Conservation (phyloP, 2,329 filamentous ascomycete genomes). For the Trichocomaceae sp. region DNA sequence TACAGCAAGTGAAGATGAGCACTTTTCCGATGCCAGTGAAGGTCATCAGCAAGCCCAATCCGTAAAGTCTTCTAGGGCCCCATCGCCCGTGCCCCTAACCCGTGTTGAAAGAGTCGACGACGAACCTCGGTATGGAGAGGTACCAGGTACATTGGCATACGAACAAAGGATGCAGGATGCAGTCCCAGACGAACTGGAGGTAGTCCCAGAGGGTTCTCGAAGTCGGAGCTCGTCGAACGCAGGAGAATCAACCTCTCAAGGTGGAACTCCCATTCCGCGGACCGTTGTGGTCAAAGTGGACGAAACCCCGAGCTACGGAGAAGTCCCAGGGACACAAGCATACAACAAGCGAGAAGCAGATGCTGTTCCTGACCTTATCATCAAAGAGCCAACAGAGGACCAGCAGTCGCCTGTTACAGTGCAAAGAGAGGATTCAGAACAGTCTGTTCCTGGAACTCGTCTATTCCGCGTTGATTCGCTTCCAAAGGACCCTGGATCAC, state of each 20-base stretch:
- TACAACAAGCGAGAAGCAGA: conserved; percentile 52
- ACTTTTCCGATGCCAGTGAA: conserved; percentile 61
- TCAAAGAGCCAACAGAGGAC: conserved; percentile 39
- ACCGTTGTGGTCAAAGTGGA: conserved; percentile 59
- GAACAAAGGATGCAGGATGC: conserved; percentile 53
- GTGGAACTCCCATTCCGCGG: conserved; percentile 49
- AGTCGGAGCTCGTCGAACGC: conserved; percentile 39
- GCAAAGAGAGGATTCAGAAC: conserved; percentile 18
- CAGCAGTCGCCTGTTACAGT: conserved; percentile 20
- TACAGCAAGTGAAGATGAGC: conserved; percentile 52
- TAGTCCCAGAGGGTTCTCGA: conserved; percentile 43
- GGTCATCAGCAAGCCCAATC: conserved; percentile 37
- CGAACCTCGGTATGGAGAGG: conserved; percentile 52
- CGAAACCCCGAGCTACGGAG: conserved; percentile 52
- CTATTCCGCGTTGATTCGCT: conserved; percentile 39
- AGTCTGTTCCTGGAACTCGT: conserved; percentile 38
- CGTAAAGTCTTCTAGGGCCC: conserved; percentile 34
- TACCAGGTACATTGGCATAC: conserved; percentile 56
- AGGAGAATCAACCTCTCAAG: conserved; percentile 40
- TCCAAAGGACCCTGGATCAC: conserved; percentile 26
- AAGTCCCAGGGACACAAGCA: conserved; percentile 55
- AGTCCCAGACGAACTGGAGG: conserved; percentile 58
- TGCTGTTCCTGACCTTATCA: conserved; percentile 53
- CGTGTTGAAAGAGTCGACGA: conserved; percentile 58
- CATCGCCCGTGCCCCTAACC: conserved; percentile 54